Conservation (phyloP, 78 protist species). For the Cavenderia fasciculata region DNA sequence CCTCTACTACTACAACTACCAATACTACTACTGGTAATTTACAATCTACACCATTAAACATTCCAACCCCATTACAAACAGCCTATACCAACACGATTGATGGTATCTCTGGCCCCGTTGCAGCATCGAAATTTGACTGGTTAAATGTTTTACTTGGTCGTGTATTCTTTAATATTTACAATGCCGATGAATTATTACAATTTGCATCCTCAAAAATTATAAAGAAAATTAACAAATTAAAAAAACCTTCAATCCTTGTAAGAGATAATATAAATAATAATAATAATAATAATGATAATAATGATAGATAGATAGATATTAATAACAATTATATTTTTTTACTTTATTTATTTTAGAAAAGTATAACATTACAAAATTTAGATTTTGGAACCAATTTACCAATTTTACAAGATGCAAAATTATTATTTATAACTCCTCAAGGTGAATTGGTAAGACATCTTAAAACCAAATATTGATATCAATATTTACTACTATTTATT, state of each 20-base stretch:
- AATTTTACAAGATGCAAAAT: slow-evolving; percentile 35
- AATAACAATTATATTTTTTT: background rate
- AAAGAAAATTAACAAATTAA: slow-evolving; percentile 51
- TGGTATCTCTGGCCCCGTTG: no score
- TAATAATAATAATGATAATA: background rate
- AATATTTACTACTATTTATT: background rate
- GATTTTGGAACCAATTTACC: slow-evolving; percentile 77
- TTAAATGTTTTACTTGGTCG: slow-evolving; percentile 42
- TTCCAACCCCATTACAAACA: background rate
- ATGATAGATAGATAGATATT: background rate
- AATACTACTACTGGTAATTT: background rate
- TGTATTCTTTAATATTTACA: slow-evolving; percentile 62
- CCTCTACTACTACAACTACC: no score
- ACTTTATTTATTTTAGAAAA: slow-evolving; percentile 17
- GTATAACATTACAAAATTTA: slow-evolving; percentile 57
- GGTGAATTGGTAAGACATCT: slow-evolving; percentile 75
- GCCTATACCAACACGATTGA: no score
- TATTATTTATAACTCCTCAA: slow-evolving; percentile 53
- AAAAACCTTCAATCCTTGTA: slow-evolving; percentile 68
- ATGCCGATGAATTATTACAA: slow-evolving; percentile 34
- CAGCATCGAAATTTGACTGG: slow-evolving; percentile 69
- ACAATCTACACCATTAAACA: background rate
- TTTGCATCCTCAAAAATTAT: slow-evolving; percentile 57
- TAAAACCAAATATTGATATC: no score
- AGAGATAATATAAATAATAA: background rate